Conservation (phyloP, 129 eudicot genomes). For the Cynara cardunculus region DNA sequence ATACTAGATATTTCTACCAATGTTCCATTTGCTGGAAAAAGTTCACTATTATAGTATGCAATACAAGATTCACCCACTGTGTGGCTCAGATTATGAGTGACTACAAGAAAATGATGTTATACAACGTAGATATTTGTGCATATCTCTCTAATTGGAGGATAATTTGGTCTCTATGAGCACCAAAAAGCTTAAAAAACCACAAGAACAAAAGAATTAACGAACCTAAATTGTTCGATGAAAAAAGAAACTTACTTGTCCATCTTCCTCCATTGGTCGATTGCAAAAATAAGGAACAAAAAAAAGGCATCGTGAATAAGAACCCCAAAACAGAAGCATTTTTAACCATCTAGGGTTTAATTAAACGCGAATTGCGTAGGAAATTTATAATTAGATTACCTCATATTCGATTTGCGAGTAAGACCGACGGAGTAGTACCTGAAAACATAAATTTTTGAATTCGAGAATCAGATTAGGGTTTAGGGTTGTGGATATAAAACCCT, state of each 20-base stretch:
- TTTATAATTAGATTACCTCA: conserved; percentile 12
- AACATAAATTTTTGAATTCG: neutral
- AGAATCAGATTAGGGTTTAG: conserved; percentile 13
- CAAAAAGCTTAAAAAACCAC: neutral
- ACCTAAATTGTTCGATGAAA: neutral
- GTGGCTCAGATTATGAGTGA: neutral
- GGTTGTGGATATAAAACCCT: neutral
- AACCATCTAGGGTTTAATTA: neutral
- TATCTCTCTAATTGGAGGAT: neutral
- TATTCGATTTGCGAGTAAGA: neutral
- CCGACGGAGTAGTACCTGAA: neutral
- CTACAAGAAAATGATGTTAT: neutral
- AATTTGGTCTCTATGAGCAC: neutral
- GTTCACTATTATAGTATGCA: neutral
- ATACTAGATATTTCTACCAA: neutral
- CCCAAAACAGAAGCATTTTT: neutral
- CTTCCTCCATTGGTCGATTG: conserved; percentile 90
- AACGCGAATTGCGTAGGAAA: neutral
- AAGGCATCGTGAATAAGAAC: neutral
- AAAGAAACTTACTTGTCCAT: conserved; percentile 59
- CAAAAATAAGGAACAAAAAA: conserved; percentile 7
- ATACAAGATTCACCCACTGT: neutral
- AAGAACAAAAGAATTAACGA: neutral
- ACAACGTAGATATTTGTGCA: neutral
- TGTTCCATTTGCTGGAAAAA: neutral